Evolutionary conservation across 1,284 basidiomycete species (phyloP).

Genomic region (Ceratobasidium sp.): DNA sequence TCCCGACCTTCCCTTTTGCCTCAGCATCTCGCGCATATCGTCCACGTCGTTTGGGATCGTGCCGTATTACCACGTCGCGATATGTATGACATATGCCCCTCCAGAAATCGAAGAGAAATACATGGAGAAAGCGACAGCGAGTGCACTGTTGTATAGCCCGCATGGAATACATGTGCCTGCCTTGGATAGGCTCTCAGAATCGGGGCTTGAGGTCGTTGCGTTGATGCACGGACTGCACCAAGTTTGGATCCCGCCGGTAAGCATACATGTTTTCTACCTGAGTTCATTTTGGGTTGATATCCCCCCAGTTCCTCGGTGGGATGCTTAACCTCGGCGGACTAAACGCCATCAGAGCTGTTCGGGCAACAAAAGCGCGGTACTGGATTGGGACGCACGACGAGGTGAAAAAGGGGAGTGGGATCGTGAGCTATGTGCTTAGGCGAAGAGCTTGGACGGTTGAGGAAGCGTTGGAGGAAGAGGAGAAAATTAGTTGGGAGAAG

Average conservation of each 20-base stretch:
- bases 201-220: slow-evolving; percentile 45
- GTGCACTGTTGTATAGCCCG: slow-evolving; percentile 49
- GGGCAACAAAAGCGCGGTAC: slow-evolving; percentile 46
- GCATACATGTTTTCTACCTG: not conserved
- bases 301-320: slow-evolving; percentile 41
- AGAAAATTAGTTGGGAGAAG: slow-evolving; percentile 12
- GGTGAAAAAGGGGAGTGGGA: slow-evolving; percentile 49
- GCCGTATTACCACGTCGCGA: slow-evolving; percentile 50
- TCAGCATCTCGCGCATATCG: slow-evolving; percentile 47
- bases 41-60: slow-evolving; percentile 48
- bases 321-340: slow-evolving; percentile 51
- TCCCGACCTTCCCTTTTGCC: slow-evolving; percentile 39
- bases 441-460: slow-evolving; percentile 47
- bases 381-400: slow-evolving; percentile 52
- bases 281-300: not conserved
- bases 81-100: slow-evolving; percentile 38
- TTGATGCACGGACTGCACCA: slow-evolving; percentile 51
- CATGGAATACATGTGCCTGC: slow-evolving; percentile 49
- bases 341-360: slow-evolving; percentile 48
- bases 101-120: slow-evolving; percentile 20
- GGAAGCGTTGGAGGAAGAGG: slow-evolving; percentile 45
- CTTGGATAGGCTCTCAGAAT: slow-evolving; percentile 45
- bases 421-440: slow-evolving; percentile 50
- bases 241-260: slow-evolving; percentile 50
- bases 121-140: slow-evolving; percentile 10